Conservation (phyloP, 352 stramenopile genomes). For the Stramenopiles sp. region DNA sequence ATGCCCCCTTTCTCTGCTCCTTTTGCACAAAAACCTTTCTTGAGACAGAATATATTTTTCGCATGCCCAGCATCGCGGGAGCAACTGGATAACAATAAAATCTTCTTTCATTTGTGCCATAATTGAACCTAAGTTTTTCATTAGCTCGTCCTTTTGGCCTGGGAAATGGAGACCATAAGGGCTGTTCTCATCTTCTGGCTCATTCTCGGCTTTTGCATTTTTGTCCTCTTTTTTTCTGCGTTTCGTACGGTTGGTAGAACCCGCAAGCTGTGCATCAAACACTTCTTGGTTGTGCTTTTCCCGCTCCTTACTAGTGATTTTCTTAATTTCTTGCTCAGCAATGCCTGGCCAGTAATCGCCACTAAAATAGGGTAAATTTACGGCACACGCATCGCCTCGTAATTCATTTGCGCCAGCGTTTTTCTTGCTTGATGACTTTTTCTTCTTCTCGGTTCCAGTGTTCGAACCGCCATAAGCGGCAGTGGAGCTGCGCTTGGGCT, state of each 20-base stretch:
- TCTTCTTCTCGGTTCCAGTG: neutral
- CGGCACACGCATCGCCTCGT: slow-evolving; percentile 44
- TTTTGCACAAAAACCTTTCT: neutral
- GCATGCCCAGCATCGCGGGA: slow-evolving; percentile 53
- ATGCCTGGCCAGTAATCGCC: slow-evolving; percentile 62
- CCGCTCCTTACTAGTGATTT: slow-evolving; percentile 44
- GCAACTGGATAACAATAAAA: slow-evolving; percentile 91
- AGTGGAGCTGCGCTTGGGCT: no score
- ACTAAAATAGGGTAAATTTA: slow-evolving; percentile 52
- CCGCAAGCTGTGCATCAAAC: slow-evolving; percentile 30
- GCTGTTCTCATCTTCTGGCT: slow-evolving; percentile 34
- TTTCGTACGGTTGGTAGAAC: slow-evolving; percentile 21
- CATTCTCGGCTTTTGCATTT: slow-evolving; percentile 30
- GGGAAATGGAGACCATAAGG: slow-evolving; percentile 30
- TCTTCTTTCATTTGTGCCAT: slow-evolving; percentile 96
- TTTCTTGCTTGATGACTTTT: neutral
- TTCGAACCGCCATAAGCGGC: neutral
- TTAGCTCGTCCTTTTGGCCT: slow-evolving; percentile 70
- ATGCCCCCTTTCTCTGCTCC: neutral
- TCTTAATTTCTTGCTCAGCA: slow-evolving; percentile 60
- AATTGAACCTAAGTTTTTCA: slow-evolving; percentile 90
- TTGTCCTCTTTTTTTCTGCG: slow-evolving; percentile 36
- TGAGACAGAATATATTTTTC: neutral
- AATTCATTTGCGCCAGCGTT: neutral
- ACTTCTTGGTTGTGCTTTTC: slow-evolving; percentile 33